Evolutionary conservation across 2,329 filamentous ascomycete genomes (phyloP).

Genomic region (Aspergillus ruber): DNA sequence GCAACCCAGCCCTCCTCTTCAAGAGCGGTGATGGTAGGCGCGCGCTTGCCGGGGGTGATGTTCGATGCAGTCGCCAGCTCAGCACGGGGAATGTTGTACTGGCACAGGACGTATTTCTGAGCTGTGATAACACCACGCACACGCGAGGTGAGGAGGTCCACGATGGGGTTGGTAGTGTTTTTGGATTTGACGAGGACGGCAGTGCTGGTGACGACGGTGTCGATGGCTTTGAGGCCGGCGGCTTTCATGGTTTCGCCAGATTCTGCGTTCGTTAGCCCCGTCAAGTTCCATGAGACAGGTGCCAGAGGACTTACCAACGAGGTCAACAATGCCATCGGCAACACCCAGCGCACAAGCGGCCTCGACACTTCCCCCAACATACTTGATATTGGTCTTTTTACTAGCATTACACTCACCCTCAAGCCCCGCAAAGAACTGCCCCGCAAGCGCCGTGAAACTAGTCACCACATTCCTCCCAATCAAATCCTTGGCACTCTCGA

Average conservation of each 20-base stretch:
- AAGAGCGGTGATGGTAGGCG: slow-evolving; percentile 82
- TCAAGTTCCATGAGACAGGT: too few species aligned
- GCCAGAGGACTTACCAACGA: slow-evolving; percentile 79
- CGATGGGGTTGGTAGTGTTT: slow-evolving; percentile 70
- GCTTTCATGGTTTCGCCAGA: slow-evolving; percentile 98
- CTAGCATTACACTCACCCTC: slow-evolving; percentile 45
- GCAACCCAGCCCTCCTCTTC: slow-evolving; percentile 90
- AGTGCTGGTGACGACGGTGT: slow-evolving; percentile 81
- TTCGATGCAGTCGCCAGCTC: slow-evolving; percentile 61
- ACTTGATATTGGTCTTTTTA: slow-evolving; percentile 80
- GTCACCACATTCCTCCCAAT: slow-evolving; percentile 92
- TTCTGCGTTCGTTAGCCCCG: slow-evolving; percentile 55
- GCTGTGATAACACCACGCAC: slow-evolving; percentile 93
- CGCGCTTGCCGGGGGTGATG: slow-evolving; percentile 89
- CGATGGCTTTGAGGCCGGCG: slow-evolving; percentile 86
- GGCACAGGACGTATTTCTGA: slow-evolving; percentile 88
- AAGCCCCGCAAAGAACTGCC: slow-evolving; percentile 74
- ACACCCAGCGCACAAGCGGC: slow-evolving; percentile 92
- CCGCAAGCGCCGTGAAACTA: slow-evolving; percentile 81
- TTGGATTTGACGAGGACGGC: slow-evolving; percentile 91
- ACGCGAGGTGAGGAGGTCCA: slow-evolving; percentile 76
- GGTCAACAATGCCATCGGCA: slow-evolving; percentile 93
- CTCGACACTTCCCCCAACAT: slow-evolving; percentile 93
- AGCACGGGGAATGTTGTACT: slow-evolving; percentile 81
- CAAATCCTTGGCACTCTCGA: slow-evolving; percentile 65